Evolutionary conservation across 371 early-diverging fungal species (phyloP), one percentile per base, ranked within the genome.

Genomic region (Rhizopus sp.): DNA sequence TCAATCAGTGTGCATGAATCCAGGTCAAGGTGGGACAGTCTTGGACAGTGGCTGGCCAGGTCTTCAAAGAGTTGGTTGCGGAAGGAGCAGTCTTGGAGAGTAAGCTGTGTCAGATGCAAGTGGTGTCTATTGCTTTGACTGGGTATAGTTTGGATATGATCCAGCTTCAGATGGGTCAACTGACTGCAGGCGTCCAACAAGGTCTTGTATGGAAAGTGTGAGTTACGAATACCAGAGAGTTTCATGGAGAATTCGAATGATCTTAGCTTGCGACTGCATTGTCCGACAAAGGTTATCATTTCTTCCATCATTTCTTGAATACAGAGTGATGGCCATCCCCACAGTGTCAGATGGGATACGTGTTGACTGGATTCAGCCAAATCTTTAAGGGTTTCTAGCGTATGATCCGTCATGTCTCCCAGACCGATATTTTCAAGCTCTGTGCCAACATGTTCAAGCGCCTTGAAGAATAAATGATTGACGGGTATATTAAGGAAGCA

Each of bases 271-370:
- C 58, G 23, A 32, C 59, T 59, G 12, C 60, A 59, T 8, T 48
- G 34, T 8, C 56, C 53, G 2, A 64, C 6, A 10, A 59, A 12
- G 10, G 40, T 17, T 7, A 64, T 13, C 1, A 50, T 31, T 29
- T 59, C 53, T 17, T 59, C 52, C 64, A 64, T 64, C 0, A 37
- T 52, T 32, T 40, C 57, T 23, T 45, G 51, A 17, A 64, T 55
- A 23, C 64, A 64, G 4, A 64, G 48, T 0, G 64, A 55, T 3
- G 60, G 52, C 64, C 64, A 64, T n/a, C 64, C 64, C 64, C 64
- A 64, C 6, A 64, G 48, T 1, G 60, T 64, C 32, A 64, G 30
- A 7, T 34, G 23, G 13, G 52, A 47, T 6, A 56, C 48, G n/a
- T 59, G 55, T 23, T 64, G 64, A 9, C 47, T 38, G 13, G 60